A percentile compares a stretch with the other conserved stretches of the same genome.
Evolutionary conservation across 768 basidiomycete genomes (phyloP).

Genomic region (Pleurotus sapidus): DNA sequence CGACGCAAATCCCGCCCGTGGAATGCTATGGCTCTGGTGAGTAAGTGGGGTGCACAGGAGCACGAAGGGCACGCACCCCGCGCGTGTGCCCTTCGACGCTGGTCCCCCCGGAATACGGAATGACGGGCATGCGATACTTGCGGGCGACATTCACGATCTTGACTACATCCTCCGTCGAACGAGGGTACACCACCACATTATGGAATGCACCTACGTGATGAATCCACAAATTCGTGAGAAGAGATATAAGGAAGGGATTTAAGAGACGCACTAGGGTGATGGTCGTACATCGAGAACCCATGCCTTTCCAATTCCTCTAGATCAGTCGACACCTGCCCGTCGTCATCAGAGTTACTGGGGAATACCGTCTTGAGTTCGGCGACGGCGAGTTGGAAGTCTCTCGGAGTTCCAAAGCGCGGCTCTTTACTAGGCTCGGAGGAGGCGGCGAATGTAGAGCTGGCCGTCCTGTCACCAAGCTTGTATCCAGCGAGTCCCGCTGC

Average conservation of each 20-base stretch:
- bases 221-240: neutral
- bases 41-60: neutral
- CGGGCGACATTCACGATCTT: slow-evolving; percentile 74
- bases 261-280: slow-evolving; percentile 29
- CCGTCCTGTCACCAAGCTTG: no score
- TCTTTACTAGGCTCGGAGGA: no score
- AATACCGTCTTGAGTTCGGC: no score
- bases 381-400: no score
- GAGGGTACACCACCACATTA: neutral
- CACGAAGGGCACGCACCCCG: slow-evolving; percentile 42
- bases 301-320: slow-evolving; percentile 48
- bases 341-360: neutral
- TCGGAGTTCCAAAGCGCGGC: no score
- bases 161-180: slow-evolving; percentile 75
- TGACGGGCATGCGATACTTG: slow-evolving; percentile 72
- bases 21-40: slow-evolving; percentile 32
- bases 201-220: neutral
- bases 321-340: slow-evolving; percentile 40
- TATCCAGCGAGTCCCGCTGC: no score
- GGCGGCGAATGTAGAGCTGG: no score
- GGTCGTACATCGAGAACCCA: slow-evolving; percentile 51
- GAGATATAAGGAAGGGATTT: neutral
- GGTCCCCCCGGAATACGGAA: slow-evolving; percentile 83
- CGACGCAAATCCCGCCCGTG: slow-evolving; percentile 71
- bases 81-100: slow-evolving; percentile 86